Evolutionary conservation across 306 rosid genomes (phyloP).

Genomic region (Rosa lucieae): DNA sequence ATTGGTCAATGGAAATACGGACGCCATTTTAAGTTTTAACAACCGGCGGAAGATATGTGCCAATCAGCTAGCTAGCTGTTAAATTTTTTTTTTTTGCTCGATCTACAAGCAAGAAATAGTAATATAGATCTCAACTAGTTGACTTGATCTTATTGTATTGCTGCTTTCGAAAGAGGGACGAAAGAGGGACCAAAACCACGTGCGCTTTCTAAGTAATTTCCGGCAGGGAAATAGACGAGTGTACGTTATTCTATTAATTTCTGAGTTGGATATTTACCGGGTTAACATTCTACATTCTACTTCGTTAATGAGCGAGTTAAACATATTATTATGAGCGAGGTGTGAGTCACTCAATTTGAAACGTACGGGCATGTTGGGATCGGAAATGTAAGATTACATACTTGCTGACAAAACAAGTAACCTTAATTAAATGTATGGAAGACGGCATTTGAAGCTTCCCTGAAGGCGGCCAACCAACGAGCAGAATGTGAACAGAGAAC

Average conservation of each 20-base stretch:
- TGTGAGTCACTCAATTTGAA: too few species aligned
- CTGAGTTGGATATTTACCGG: not conserved
- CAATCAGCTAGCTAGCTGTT: not conserved
- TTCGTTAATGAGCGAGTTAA: too few species aligned
- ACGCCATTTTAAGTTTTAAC: not conserved
- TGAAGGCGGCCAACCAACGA: not conserved
- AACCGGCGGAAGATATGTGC: not conserved
- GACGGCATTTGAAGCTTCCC: not conserved
- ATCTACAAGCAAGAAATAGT: not conserved
- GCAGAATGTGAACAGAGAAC: not conserved
- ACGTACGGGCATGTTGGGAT: not conserved
- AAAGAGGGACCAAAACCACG: not conserved
- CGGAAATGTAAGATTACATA: not conserved
- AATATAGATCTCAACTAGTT: not conserved
- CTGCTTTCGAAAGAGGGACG: too few species aligned
- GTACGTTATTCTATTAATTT: not conserved
- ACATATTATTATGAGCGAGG: too few species aligned
- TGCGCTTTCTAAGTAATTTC: not conserved
- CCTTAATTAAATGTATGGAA: not conserved
- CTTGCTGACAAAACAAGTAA: not conserved
- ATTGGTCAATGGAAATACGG: not conserved
- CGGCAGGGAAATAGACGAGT: not conserved
- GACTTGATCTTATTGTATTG: not conserved
- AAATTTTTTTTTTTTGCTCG: not conserved
- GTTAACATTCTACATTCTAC: too few species aligned